Evolutionary conservation across 306 rosid genomes (phyloP).

Genomic region (Dryas octopetala): DNA sequence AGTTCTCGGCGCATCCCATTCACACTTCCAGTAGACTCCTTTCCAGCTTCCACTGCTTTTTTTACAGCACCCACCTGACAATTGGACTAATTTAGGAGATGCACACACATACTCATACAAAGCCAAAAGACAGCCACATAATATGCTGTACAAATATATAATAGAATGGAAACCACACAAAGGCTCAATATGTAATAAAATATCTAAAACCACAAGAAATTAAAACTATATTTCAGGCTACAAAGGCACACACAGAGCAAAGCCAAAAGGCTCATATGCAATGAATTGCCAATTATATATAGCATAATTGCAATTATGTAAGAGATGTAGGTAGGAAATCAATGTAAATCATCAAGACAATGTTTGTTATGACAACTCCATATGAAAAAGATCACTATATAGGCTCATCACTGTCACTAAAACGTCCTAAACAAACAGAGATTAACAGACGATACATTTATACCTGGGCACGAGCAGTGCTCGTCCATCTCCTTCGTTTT

Average conservation of each 20-base stretch:
- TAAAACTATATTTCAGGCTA: background rate
- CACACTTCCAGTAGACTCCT: constrained; percentile 39
- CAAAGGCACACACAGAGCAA: background rate
- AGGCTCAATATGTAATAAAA: background rate
- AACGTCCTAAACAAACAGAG: constrained; percentile 16
- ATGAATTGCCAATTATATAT: too few relatives aligned
- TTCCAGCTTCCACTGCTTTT: constrained; percentile 62
- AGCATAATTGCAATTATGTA: background rate
- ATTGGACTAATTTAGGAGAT: constrained; percentile 29
- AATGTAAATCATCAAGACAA: background rate
- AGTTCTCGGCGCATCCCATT: constrained; percentile 78
- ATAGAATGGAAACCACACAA: background rate
- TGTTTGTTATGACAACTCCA: background rate
- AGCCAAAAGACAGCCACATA: background rate
- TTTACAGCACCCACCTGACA: constrained; percentile 63
- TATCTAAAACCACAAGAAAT: constrained; percentile 7
- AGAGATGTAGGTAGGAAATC: background rate
- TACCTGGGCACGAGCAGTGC: constrained; percentile 87
- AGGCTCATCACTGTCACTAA: constrained; percentile 19
- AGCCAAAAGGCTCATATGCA: too few relatives aligned
- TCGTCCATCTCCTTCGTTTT: constrained; percentile 90
- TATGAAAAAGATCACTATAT: background rate
- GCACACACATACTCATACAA: background rate
- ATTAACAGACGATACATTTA: constrained; percentile 12
- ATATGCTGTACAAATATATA: background rate